Evolutionary conservation across 805 yeast genomes (phyloP).

Genomic region (Jamesozyma piceae): DNA sequence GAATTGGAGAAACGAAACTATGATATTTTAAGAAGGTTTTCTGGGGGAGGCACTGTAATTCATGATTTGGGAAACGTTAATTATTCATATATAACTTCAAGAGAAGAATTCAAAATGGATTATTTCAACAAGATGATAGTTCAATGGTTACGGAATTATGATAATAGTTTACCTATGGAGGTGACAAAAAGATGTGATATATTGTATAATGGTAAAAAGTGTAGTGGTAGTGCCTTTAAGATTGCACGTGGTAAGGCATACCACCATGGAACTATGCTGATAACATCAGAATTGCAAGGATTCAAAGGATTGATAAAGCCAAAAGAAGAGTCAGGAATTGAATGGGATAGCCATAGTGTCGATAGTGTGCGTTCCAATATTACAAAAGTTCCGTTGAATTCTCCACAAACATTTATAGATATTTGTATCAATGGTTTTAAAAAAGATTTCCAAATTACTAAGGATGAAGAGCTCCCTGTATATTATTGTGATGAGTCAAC

Average conservation of each 20-base stretch:
- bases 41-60: slow-evolving; percentile 97
- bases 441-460: slow-evolving; percentile 5
- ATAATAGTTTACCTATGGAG: slow-evolving; percentile 24
- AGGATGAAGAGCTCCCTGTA: slow-evolving; percentile 23
- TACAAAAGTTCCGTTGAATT: slow-evolving; percentile 47
- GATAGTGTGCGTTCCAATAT: slow-evolving; percentile 79
- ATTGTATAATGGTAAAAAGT: slow-evolving; percentile 45
- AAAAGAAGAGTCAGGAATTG: slow-evolving; percentile 36
- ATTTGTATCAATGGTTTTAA: slow-evolving; percentile 23
- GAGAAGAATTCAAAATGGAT: slow-evolving; percentile 53
- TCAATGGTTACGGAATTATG: slow-evolving; percentile 15
- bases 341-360: slow-evolving; percentile 43
- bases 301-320: slow-evolving; percentile 53
- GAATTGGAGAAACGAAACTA: slow-evolving; percentile 40
- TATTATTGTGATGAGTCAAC: slow-evolving; percentile 22
- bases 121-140: slow-evolving; percentile 44
- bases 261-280: slow-evolving; percentile 94
- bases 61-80: slow-evolving; percentile 88
- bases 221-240: slow-evolving; percentile 91
- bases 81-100: slow-evolving; percentile 68
- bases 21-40: slow-evolving; percentile 66
- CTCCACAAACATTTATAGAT: slow-evolving; percentile 25
- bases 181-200: slow-evolving; percentile 80
- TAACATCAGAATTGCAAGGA: slow-evolving; percentile 52
- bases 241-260: slow-evolving; percentile 71